Conservation (phyloP, 805 yeast genomes). For the Teunomyces kruisii region DNA sequence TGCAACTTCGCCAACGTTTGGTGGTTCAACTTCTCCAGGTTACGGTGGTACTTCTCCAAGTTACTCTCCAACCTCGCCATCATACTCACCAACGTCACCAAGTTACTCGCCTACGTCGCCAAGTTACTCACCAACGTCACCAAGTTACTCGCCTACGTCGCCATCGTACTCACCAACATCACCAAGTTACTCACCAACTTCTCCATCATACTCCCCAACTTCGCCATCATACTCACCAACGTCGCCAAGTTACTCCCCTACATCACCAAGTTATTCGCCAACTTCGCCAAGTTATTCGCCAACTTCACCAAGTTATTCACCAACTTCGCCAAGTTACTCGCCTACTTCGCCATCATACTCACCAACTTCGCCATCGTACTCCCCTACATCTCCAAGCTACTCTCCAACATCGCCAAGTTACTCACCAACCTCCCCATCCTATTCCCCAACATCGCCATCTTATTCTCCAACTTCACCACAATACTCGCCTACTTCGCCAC, state of each 20-base stretch:
- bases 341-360: conserved; percentile 30
- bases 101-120: conserved; percentile 76
- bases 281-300: conserved; percentile 74
- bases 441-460: conserved; percentile 24
- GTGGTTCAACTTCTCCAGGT: conserved; percentile 49
- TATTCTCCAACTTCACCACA: conserved; percentile 22
- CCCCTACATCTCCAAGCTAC: conserved; percentile 27
- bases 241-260: conserved; percentile 67
- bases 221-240: conserved; percentile 83
- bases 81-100: conserved; percentile 70
- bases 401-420: conserved; percentile 27
- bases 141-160: conserved; percentile 63
- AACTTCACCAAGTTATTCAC: conserved; percentile 36
- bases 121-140: conserved; percentile 57
- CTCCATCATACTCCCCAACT: conserved; percentile 73
- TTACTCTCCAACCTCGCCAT: conserved; percentile 69
- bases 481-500: conserved; percentile 41
- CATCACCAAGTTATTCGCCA: conserved; percentile 65
- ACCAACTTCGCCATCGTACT: conserved; percentile 26
- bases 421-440: conserved; percentile 25
- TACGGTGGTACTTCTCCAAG: conserved; percentile 43
- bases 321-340: conserved; percentile 26
- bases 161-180: conserved; percentile 77
- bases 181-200: conserved; percentile 76
- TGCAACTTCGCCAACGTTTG: conserved; percentile 50